Conservation (phyloP, 2,329 filamentous ascomycete species). For the Teratosphaeria pseudoeucalypti region DNA sequence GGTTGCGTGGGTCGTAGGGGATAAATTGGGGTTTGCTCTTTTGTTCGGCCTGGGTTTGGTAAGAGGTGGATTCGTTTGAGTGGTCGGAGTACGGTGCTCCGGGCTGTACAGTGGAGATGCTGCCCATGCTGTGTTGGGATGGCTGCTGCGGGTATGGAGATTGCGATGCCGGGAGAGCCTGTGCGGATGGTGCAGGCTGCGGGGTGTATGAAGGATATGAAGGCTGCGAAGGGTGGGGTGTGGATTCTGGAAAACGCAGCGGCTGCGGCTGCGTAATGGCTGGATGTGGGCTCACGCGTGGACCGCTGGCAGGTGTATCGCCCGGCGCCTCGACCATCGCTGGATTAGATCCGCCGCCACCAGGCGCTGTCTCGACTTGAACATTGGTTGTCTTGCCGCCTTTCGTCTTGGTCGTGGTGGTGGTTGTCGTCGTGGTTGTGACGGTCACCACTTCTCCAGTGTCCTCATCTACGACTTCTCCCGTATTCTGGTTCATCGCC, state of each 20-base stretch:
- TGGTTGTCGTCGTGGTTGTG: constrained; percentile 3
- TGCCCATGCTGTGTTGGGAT: background rate
- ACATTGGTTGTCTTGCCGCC: background rate
- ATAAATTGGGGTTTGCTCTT: background rate
- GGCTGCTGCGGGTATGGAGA: background rate
- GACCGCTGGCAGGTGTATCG: background rate
- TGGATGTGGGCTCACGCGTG: background rate
- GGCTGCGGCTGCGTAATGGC: background rate
- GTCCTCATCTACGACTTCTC: constrained; percentile 20
- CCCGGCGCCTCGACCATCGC: background rate
- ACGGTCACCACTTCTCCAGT: constrained; percentile 19
- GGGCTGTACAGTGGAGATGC: background rate
- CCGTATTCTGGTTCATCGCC: constrained; percentile 17
- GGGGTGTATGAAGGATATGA: background rate
- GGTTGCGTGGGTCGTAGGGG: background rate
- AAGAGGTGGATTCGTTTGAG: background rate
- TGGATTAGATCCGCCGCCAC: background rate
- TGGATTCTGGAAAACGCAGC: background rate
- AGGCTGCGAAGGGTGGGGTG: background rate
- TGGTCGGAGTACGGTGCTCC: background rate
- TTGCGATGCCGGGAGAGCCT: background rate
- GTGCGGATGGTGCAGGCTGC: background rate
- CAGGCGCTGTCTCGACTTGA: background rate
- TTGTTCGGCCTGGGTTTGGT: background rate
- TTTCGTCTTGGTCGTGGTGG: constrained; percentile 1